Evolutionary conservation across 345 rosid species (phyloP).

Genomic region (Brassica incana): DNA sequence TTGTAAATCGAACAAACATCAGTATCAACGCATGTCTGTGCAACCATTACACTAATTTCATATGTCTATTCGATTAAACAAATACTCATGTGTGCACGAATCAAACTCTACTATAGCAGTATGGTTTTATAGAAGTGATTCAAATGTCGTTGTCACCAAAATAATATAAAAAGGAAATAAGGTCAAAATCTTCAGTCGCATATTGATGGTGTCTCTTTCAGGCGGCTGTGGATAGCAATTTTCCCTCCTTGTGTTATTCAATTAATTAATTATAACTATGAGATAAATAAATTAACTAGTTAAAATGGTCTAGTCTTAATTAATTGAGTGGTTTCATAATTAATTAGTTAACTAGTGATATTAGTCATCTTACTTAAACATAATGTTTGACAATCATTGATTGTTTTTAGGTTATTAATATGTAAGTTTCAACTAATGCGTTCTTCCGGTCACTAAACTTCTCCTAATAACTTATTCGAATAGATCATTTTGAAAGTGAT

Average conservation of each 20-base stretch:
- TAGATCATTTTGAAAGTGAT: conserved; percentile 20
- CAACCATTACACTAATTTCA: too few species aligned
- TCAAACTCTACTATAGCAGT: not conserved
- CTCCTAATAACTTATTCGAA: not conserved
- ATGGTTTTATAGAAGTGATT: conserved; percentile 1
- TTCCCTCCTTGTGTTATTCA: not conserved
- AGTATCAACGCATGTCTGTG: too few species aligned
- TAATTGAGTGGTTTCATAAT: conserved; percentile 6
- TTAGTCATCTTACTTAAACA: conserved; percentile 15
- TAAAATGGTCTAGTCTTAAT: not conserved
- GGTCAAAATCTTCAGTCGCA: conserved; percentile 25
- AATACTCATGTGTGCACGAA: too few species aligned
- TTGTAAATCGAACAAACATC: too few species aligned
- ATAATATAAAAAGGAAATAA: not conserved
- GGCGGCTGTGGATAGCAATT: conserved; percentile 24
- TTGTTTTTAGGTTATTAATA: conserved; percentile 17
- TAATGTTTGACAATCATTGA: conserved; percentile 11
- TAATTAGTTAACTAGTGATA: conserved; percentile 12
- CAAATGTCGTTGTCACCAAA: conserved; percentile 18
- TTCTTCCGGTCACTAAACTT: conserved; percentile 28
- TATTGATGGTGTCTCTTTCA: conserved; percentile 29
- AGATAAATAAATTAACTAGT: not conserved
- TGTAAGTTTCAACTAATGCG: conserved; percentile 36
- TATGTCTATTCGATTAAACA: too few species aligned
- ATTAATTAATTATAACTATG: not conserved